phyloP scores from a whole-genome alignment of 495 filamentous ascomycete species.

The Trichoderma virens region DNA sequence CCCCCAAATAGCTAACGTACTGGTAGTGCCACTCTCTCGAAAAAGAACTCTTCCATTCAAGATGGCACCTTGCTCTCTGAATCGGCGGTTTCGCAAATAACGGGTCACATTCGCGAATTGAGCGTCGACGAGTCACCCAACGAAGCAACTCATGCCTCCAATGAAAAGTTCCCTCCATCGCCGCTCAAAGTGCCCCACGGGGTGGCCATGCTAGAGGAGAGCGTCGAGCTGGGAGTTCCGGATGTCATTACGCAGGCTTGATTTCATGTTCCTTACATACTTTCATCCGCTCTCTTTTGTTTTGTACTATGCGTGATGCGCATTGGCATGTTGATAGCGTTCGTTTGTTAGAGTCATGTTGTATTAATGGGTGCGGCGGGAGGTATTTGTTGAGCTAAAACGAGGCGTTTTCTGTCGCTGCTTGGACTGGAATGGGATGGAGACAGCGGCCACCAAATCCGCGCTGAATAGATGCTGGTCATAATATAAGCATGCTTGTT shows the following conservation, averaged over 20 bases:
- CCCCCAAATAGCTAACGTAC: neutral
- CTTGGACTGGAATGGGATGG: neutral
- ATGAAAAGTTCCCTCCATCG: conserved; percentile 17
- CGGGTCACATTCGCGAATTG: neutral
- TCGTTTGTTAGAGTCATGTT: neutral
- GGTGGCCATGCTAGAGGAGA: conserved; percentile 54
- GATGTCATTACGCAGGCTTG: conserved; percentile 41
- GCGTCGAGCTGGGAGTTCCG: conserved; percentile 39
- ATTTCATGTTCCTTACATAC: neutral
- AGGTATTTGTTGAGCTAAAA: neutral
- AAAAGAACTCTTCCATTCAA: neutral
- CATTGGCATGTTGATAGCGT: neutral
- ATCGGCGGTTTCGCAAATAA: neutral
- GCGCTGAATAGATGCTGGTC: no score
- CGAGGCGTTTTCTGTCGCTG: neutral
- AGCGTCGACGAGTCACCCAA: neutral
- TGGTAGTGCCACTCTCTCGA: neutral
- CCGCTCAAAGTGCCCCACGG: conserved; percentile 39
- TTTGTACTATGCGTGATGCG: neutral
- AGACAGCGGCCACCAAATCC: no score
- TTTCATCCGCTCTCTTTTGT: neutral
- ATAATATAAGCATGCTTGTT: no score
- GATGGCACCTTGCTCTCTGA: neutral
- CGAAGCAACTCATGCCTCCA: neutral
- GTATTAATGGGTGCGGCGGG: neutral